A percentile compares a stretch with the other conserved stretches of the same genome.
These are phyloP conservation scores for Silene vulgaris DNA, from an alignment of 179 eudicot genomes.

Conservation along the genomic window DNA sequence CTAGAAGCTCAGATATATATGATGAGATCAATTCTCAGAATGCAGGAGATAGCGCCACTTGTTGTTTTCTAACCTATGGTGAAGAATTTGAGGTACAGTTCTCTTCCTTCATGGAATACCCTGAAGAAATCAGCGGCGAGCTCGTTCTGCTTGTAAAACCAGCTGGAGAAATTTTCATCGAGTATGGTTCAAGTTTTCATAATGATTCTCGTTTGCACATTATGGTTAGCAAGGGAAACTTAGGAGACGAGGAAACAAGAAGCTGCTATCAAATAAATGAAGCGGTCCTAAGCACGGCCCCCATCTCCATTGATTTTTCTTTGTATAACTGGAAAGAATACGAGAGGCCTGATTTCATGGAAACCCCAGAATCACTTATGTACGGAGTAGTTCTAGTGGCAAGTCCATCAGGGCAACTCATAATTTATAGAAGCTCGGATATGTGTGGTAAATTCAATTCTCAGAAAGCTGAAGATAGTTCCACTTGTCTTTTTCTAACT, in stretches of 20 bases:
- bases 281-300: background rate
- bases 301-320: background rate
- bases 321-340: background rate
- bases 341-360: slow-evolving; percentile 17
- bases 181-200: background rate
- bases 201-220: background rate
- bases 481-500: background rate
- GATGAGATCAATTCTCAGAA: background rate
- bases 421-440: background rate
- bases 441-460: background rate
- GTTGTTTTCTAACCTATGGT: background rate
- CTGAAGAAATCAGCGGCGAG: slow-evolving; percentile 1
- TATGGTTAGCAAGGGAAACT: slow-evolving; percentile 3
- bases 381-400: slow-evolving; percentile 24
- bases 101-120: slow-evolving; percentile 4
- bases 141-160: slow-evolving; percentile 8
- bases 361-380: slow-evolving; percentile 21
- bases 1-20: background rate
- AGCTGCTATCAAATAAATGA: background rate
- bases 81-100: slow-evolving; percentile 4
- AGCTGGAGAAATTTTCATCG: background rate
- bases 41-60: background rate
- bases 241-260: background rate
- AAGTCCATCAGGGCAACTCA: slow-evolving; percentile 24
- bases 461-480: slow-evolving; percentile 7